phyloP scores from a whole-genome alignment of 176 grass and related monocot species.

The Carex myosuroides region DNA sequence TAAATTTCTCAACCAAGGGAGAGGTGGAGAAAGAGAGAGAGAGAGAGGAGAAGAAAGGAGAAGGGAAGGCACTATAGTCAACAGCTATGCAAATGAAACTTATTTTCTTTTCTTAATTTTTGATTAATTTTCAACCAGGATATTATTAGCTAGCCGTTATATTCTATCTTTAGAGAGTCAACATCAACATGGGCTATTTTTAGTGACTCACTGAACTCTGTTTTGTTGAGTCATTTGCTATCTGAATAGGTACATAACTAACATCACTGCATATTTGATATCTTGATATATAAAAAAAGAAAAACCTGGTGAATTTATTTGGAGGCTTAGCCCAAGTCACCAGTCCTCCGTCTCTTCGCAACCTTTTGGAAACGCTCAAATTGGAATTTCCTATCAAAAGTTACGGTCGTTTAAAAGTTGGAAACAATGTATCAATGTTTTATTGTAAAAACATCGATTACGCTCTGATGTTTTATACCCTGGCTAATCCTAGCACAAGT shows the following conservation, averaged over 20 bases:
- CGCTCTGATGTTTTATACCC: no score
- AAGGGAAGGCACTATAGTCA: neutral
- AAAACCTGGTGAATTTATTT: neutral
- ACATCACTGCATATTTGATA: neutral
- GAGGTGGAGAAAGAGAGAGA: neutral
- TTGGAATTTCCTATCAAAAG: no score
- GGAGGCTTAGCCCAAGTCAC: neutral
- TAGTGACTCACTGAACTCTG: neutral
- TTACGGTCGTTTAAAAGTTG: no score
- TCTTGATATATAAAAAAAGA: neutral
- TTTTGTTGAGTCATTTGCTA: neutral
- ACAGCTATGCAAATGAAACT: neutral
- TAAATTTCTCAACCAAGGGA: neutral
- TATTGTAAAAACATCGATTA: no score
- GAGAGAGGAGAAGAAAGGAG: neutral
- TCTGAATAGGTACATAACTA: neutral
- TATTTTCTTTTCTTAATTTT: slow-evolving; percentile 11
- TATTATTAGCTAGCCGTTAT: neutral
- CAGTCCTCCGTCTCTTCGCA: no score
- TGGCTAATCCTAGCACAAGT: no score
- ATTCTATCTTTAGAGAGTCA: slow-evolving; percentile 13
- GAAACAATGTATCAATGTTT: no score
- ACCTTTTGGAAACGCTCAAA: no score
- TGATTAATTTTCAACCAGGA: slow-evolving; percentile 10
- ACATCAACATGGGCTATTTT: neutral